Base-by-base conservation (phyloP, 768 basidiomycete species). In the Agrocybe praecox region DNA sequence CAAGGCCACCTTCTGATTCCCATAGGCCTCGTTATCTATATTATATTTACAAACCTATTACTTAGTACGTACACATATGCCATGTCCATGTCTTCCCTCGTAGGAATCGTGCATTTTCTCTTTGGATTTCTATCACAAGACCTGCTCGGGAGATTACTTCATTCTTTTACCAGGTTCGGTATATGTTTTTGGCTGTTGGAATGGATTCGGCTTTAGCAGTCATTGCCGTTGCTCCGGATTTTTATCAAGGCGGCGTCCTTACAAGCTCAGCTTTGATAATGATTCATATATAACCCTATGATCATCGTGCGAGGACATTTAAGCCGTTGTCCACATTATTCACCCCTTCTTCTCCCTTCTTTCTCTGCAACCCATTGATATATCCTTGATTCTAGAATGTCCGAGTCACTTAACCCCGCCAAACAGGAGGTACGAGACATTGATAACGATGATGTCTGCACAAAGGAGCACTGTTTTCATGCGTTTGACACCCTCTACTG, bases 401-500 rank as follows among this genome's bases (percentile, higher is more conserved):
- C 65, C 64, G 87, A 86, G 85, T 82, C 84, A 64, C 80, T 84
- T 71, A 64, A 82, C 65, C 83, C 82, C 44, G 75, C 80, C 47
- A 71, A 82, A 70, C 81, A 80, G 60, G 70, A 73, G 63, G 72
- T 75, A 62, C 56, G 12, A 40, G 36, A 40, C 36, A n/a, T 62
- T 58, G 58, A 67, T 62, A 67, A 73, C 55, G 67, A 69, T 62
- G 66, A 76, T 58, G 74, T 77, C 62, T 94, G 92, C 77, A 80
- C 74, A 17, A 81, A 80, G 32, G 86, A 90, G 63, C 92, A 94
- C 69, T 90, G 88, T 67, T 92, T 85, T 68, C 81, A 89, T 69
- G 89, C 89, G 45, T 94, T 92, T 68, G 92, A 94, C 67, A 75
- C 87, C 26, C 77, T 94, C 53, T 92, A 89, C 70, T 92, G 90